phyloP scores from a whole-genome alignment of 1,284 basidiomycete genomes.

The Athelia psychrophila region DNA sequence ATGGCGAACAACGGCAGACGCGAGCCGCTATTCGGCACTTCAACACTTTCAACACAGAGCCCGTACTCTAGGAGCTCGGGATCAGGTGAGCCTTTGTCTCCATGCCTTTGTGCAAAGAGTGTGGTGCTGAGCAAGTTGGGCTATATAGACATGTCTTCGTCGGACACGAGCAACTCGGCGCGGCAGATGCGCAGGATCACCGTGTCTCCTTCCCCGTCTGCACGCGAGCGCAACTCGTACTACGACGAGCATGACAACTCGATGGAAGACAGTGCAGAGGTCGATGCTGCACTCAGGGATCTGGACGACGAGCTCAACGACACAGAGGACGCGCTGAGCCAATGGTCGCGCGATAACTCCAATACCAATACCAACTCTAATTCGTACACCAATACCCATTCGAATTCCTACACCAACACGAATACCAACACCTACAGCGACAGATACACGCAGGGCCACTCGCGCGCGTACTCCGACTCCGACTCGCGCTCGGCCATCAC shows the following conservation, averaged over 20 bases:
- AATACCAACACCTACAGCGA: background rate
- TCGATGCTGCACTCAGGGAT: constrained; percentile 62
- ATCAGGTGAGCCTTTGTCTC: too few relatives aligned
- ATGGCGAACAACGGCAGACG: too few relatives aligned
- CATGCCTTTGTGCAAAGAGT: too few relatives aligned
- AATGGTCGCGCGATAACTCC: constrained; percentile 46
- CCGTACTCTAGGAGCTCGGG: too few relatives aligned
- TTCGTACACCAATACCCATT: constrained; percentile 22
- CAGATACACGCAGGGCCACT: background rate
- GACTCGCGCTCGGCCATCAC: constrained; percentile 14
- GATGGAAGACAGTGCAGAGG: constrained; percentile 50
- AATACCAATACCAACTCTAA: constrained; percentile 13
- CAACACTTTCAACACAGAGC: too few relatives aligned
- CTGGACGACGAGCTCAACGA: constrained; percentile 63
- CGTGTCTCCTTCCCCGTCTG: constrained; percentile 31
- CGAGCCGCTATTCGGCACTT: too few relatives aligned
- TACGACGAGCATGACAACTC: constrained; percentile 42
- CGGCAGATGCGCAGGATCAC: constrained; percentile 31
- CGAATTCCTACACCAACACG: constrained; percentile 35
- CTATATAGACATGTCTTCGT: too few relatives aligned
- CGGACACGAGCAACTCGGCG: too few relatives aligned
- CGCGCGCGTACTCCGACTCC: constrained; percentile 18
- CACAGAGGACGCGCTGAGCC: constrained; percentile 55
- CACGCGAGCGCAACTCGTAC: constrained; percentile 9
- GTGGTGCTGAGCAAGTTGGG: too few relatives aligned